Evolutionary conservation across 2,329 filamentous ascomycete species (phyloP).

Genomic region (Colletotrichum simmondsii): DNA sequence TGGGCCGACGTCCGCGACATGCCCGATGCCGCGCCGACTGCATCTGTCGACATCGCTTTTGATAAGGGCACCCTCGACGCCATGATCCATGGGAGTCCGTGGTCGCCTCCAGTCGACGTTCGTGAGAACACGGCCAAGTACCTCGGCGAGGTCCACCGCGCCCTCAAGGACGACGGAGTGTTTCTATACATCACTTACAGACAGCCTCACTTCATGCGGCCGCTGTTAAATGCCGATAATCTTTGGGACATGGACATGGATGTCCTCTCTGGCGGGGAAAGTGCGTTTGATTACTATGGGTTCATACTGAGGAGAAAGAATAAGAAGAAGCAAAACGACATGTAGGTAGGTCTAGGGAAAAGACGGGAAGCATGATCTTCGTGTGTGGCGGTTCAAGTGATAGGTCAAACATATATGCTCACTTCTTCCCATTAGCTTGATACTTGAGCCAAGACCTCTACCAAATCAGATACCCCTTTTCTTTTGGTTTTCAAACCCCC

Average conservation of each 20-base stretch:
- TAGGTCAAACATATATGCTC: background rate
- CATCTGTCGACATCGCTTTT: conserved; percentile 65
- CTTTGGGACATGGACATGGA: conserved; percentile 58
- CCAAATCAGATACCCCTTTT: background rate
- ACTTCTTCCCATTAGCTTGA: background rate
- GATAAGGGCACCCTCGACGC: conserved; percentile 67
- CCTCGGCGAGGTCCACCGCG: conserved; percentile 60
- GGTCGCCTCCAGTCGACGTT: conserved; percentile 62
- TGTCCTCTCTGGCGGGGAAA: conserved; percentile 47
- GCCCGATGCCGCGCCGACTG: conserved; percentile 46
- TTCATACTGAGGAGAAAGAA: conserved; percentile 50
- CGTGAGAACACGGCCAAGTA: conserved; percentile 59
- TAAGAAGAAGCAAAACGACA: conserved; percentile 40
- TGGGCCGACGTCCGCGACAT: conserved; percentile 64
- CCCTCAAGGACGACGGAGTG: conserved; percentile 57
- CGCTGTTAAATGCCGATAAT: conserved; percentile 50
- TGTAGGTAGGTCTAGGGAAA: background rate
- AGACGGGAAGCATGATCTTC: background rate
- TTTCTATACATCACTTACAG: conserved; percentile 66
- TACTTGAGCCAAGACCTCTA: background rate
- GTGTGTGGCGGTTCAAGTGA: no score
- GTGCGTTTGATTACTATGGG: conserved; percentile 61
- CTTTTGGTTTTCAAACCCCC: conserved; percentile 46
- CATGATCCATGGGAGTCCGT: conserved; percentile 65
- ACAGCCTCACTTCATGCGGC: conserved; percentile 65